Conservation (phyloP, 192 early-diverging fungal species). For the Dissophora globulifera region DNA sequence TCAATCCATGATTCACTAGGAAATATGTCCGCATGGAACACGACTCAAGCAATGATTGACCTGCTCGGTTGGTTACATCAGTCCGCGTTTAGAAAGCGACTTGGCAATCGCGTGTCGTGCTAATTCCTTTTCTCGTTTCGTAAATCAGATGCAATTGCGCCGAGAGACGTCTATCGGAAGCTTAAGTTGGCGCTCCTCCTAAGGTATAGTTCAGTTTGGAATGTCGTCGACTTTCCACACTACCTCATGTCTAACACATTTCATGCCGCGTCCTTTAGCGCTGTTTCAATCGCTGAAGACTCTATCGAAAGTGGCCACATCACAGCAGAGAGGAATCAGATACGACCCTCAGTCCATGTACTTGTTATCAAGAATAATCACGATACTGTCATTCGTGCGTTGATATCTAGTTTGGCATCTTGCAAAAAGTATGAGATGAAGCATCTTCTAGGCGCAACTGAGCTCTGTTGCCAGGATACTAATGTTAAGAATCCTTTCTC, state of each 20-base stretch:
- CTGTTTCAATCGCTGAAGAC: conserved; percentile 19
- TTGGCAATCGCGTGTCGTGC: too few species aligned
- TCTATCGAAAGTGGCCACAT: neutral
- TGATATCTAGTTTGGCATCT: conserved; percentile 17
- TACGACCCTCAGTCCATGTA: conserved; percentile 19
- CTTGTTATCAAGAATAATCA: conserved; percentile 27
- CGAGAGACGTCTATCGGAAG: conserved; percentile 21
- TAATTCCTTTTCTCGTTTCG: too few species aligned
- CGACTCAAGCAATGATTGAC: conserved; percentile 39
- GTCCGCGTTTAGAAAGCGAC: neutral
- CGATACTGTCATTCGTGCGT: conserved; percentile 19
- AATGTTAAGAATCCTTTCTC: too few species aligned
- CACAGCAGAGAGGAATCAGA: neutral
- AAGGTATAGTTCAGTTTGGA: too few species aligned
- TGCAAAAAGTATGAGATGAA: conserved; percentile 24
- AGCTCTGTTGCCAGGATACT: too few species aligned
- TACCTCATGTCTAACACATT: too few species aligned
- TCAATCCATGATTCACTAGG: neutral
- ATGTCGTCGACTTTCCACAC: too few species aligned
- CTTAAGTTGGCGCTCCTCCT: conserved; percentile 43
- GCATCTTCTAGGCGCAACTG: too few species aligned
- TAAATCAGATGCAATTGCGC: conserved; percentile 23
- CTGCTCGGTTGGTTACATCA: conserved; percentile 8
- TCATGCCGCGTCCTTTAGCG: neutral
- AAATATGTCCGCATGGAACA: conserved; percentile 34